These are phyloP conservation scores for Ophiostoma himal-ulmi DNA, from an alignment of 2,329 filamentous ascomycete genomes.

Conservation along the genomic window DNA sequence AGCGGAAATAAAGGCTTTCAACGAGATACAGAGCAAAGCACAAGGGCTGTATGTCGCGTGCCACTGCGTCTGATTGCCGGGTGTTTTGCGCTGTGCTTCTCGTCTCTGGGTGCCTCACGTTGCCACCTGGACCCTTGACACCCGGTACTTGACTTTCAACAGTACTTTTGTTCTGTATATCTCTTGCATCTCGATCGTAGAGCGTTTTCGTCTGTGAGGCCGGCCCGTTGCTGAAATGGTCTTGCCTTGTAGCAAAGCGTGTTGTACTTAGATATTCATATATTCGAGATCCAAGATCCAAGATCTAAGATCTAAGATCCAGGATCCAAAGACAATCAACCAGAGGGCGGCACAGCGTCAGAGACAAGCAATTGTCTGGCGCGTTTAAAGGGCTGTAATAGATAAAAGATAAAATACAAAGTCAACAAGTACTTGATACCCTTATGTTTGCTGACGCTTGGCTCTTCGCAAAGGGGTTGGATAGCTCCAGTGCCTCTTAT, in stretches of 20 bases:
- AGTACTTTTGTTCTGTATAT: neutral
- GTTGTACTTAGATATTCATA: neutral
- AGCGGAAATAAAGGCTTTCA: neutral
- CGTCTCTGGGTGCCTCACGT: neutral
- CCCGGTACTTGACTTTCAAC: neutral
- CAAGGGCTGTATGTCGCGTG: neutral
- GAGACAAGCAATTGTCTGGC: neutral
- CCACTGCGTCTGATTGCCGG: conserved; percentile 7
- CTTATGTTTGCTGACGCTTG: conserved; percentile 4
- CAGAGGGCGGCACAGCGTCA: neutral
- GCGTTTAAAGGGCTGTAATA: neutral
- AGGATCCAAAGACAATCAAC: no score
- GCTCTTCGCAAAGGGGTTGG: neutral
- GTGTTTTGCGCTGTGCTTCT: neutral
- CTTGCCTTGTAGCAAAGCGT: neutral
- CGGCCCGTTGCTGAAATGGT: neutral
- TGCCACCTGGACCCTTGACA: neutral
- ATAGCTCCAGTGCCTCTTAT: neutral
- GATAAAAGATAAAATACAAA: neutral
- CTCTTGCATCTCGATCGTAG: neutral
- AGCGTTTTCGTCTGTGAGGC: neutral
- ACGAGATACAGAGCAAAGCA: neutral
- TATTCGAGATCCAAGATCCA: neutral
- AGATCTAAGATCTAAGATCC: neutral
- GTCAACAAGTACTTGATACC: neutral